Evolutionary conservation across 306 rosid species (phyloP), one percentile per base, ranked within the genome.

Genomic region (Vigna trinervia): DNA sequence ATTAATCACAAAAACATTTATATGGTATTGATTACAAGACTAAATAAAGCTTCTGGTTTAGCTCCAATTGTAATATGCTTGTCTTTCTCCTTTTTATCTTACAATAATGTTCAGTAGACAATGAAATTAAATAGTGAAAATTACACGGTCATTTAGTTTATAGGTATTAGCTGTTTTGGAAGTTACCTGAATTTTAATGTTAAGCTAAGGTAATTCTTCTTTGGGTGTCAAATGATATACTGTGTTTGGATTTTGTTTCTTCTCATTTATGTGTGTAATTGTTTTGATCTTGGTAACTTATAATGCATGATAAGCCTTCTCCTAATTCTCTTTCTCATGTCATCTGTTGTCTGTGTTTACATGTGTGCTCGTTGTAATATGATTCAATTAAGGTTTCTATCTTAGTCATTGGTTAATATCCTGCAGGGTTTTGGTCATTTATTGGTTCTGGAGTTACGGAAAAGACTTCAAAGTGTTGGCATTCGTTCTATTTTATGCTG

Each of bases 391-490:
- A 58, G 54, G 20, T 76, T 64, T 77, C 26, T 80, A 43, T 60
- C 60, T 74, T 36, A 78, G 76, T 64, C 76, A 28, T 12, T 77
- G 54, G 76, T 47, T 41, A 67, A 43, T 83, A 63, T 71, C 60
- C 75, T 82, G 78, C 88, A 94, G 97, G 97, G 98, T 81, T 84
- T 88, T 81, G 94, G 98, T 59, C 85, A 69, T 71, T 20, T 74
- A 47, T 71, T 94, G 90, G 92, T 85, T 62, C 41, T 73, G 84
- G 97, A 94, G 84, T 79, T 94, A 71, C 71, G 63, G 69, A 87
- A 76, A 80, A 90, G 98, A 81, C 93, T 94, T 83, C 87, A 85
- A 58, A 80, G 79, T 87, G 94, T 94, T 84, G 98, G 98, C 13
- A 58, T 91, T 50, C 83, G 88, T 76, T 81, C 96, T 67, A 86